phyloP scores from a whole-genome alignment of 1,139 yeast genomes.

The Candida anutae region DNA sequence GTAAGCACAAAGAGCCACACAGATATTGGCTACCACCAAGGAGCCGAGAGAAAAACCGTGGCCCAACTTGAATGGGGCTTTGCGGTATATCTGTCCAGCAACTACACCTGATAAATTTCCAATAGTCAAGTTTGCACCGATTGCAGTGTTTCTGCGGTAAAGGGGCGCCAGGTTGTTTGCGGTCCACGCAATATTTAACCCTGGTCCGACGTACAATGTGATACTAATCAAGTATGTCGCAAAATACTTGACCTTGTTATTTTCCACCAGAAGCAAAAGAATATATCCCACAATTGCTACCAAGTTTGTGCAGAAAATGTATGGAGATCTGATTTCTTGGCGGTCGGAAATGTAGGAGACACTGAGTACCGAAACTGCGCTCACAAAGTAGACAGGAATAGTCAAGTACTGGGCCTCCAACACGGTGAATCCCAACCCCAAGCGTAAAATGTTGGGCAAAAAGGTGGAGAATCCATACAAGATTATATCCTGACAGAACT shows the following conservation, averaged over 20 bases:
- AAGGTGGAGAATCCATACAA: slow-evolving; percentile 44
- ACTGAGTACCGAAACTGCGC: slow-evolving; percentile 29
- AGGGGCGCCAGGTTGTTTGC: slow-evolving; percentile 37
- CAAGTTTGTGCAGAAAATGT: slow-evolving; percentile 15
- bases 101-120: slow-evolving; percentile 41
- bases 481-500: slow-evolving; percentile 40
- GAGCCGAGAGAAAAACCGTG: slow-evolving; percentile 29
- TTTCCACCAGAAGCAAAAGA: slow-evolving; percentile 20
- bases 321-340: slow-evolving; percentile 7
- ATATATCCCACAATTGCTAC: slow-evolving; percentile 34
- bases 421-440: slow-evolving; percentile 35
- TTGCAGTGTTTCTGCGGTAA: slow-evolving; percentile 37
- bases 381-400: slow-evolving; percentile 40
- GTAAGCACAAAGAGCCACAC: slow-evolving; percentile 9
- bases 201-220: slow-evolving; percentile 32
- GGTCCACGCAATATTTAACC: slow-evolving; percentile 38
- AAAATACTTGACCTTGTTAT: slow-evolving; percentile 34
- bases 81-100: slow-evolving; percentile 36
- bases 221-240: slow-evolving; percentile 38
- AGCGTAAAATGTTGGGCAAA: slow-evolving; percentile 35
- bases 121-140: slow-evolving; percentile 35
- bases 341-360: slow-evolving; percentile 34
- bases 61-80: slow-evolving; percentile 28
- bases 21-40: slow-evolving; percentile 13
- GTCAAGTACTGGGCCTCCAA: slow-evolving; percentile 41